These are phyloP conservation scores for Mycocentrospora acerina DNA, from an alignment of 2,329 filamentous ascomycete species.

Conservation along the genomic window DNA sequence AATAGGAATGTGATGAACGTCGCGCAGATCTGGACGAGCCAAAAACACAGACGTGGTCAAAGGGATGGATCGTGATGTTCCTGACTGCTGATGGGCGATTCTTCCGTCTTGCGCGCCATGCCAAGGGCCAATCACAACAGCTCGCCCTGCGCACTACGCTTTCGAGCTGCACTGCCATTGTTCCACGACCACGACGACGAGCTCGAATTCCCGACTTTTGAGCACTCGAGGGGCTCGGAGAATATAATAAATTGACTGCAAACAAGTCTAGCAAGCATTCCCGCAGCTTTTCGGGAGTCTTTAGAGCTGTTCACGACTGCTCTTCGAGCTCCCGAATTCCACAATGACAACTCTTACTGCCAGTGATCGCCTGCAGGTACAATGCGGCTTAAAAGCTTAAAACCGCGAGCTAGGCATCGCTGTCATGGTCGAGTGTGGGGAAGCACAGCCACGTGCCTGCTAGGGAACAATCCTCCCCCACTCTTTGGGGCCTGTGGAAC, in stretches of 20 bases:
- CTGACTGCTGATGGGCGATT: slow-evolving; percentile 16
- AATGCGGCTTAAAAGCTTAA: slow-evolving; percentile 41
- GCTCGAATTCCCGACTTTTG: slow-evolving; percentile 10
- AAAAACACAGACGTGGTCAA: slow-evolving; percentile 14
- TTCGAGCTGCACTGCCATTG: slow-evolving; percentile 14
- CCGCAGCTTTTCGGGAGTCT: slow-evolving; percentile 34
- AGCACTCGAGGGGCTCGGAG: neutral
- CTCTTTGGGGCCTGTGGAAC: too few relatives aligned
- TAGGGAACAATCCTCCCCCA: too few relatives aligned
- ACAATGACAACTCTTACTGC: slow-evolving; percentile 25
- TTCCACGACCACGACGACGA: slow-evolving; percentile 18
- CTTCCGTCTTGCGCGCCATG: slow-evolving; percentile 16
- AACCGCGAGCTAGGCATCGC: slow-evolving; percentile 21
- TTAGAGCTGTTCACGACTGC: slow-evolving; percentile 5
- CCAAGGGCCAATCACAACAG: slow-evolving; percentile 5
- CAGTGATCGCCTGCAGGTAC: slow-evolving; percentile 38
- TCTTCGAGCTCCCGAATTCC: slow-evolving; percentile 15
- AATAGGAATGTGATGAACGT: slow-evolving; percentile 12
- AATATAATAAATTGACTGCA: slow-evolving; percentile 4
- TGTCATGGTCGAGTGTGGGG: slow-evolving; percentile 30
- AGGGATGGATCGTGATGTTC: slow-evolving; percentile 13
- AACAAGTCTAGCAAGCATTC: slow-evolving; percentile 3
- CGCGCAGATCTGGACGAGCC: slow-evolving; percentile 1
- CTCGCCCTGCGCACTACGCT: slow-evolving; percentile 3
- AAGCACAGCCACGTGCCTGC: slow-evolving; percentile 1